Conservation (phyloP, 2,329 filamentous ascomycete species). For the Venturia pyrina region DNA sequence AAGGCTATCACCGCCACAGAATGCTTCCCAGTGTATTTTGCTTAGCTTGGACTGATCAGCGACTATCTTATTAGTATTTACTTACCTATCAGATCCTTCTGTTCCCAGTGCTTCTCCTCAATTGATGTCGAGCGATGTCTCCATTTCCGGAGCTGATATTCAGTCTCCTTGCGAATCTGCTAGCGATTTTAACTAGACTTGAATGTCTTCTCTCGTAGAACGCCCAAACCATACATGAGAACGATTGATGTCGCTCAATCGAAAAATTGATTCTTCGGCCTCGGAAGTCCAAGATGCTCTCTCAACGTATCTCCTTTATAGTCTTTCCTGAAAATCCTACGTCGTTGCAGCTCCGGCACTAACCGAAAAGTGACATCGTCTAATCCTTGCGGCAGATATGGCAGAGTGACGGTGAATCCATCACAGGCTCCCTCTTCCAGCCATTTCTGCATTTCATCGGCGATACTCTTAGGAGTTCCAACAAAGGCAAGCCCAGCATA, state of each 20-base stretch:
- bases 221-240: not conserved
- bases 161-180: no score
- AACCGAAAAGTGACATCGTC: conserved; percentile 51
- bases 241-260: not conserved
- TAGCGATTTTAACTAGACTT: not conserved
- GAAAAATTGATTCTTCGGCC: conserved; percentile 34
- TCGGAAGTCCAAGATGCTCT: conserved; percentile 44
- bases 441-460: conserved; percentile 41
- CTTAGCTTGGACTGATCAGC: no score
- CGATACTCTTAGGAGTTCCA: conserved; percentile 39
- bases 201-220: not conserved
- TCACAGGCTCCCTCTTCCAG: conserved; percentile 38
- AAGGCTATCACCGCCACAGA: no score
- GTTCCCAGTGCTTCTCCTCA: no score
- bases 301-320: conserved; percentile 41
- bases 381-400: conserved; percentile 41
- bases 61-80: no score
- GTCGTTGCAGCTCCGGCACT: conserved; percentile 47
- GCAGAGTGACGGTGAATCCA: conserved; percentile 42
- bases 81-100: no score
- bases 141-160: no score
- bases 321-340: conserved; percentile 42
- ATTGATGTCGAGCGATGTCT: no score
- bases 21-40: no score
- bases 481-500: conserved; percentile 43